phyloP scores from a whole-genome alignment of 2,329 filamentous ascomycete species.

The Lecanicillium sp. region DNA sequence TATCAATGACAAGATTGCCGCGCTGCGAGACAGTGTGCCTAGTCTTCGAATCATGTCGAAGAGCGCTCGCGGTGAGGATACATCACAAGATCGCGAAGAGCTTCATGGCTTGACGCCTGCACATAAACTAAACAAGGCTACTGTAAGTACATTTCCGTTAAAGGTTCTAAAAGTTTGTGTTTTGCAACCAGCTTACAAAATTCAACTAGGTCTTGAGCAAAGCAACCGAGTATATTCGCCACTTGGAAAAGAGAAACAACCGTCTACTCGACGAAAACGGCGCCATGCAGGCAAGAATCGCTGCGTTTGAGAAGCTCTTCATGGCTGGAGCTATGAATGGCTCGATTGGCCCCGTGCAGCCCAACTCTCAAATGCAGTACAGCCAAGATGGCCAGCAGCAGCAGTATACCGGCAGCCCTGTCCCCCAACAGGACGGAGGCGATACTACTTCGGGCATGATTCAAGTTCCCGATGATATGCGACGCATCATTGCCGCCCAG shows the following conservation, averaged over 20 bases:
- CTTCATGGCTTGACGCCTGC: conserved; percentile 68
- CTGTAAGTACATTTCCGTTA: conserved; percentile 41
- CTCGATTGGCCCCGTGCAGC: conserved; percentile 44
- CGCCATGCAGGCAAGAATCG: conserved; percentile 68
- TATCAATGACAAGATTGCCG: conserved; percentile 93
- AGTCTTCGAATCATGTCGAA: conserved; percentile 79
- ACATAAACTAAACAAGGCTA: conserved; percentile 97
- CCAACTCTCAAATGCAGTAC: conserved; percentile 47
- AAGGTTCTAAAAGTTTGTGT: too few species aligned
- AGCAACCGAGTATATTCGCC: conserved; percentile 90
- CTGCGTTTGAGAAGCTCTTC: conserved; percentile 71
- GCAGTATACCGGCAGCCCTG: conserved; percentile 35
- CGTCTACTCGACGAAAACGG: conserved; percentile 74
- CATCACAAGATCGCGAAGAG: conserved; percentile 69
- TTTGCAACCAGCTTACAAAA: conserved; percentile 4
- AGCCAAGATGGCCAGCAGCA: conserved; percentile 31
- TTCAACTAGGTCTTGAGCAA: conserved; percentile 67
- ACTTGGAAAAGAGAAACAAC: conserved; percentile 85
- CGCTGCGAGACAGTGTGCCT: conserved; percentile 83
- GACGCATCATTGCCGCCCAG: conserved; percentile 50
- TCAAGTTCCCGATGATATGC: conserved; percentile 58
- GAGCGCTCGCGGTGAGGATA: conserved; percentile 58
- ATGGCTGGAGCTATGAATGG: conserved; percentile 65
- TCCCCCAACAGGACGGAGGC: conserved; percentile 29
- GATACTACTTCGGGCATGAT: conserved; percentile 50